Conservation (phyloP, 495 filamentous ascomycete species). For the Amphirosellinia nigrospora region DNA sequence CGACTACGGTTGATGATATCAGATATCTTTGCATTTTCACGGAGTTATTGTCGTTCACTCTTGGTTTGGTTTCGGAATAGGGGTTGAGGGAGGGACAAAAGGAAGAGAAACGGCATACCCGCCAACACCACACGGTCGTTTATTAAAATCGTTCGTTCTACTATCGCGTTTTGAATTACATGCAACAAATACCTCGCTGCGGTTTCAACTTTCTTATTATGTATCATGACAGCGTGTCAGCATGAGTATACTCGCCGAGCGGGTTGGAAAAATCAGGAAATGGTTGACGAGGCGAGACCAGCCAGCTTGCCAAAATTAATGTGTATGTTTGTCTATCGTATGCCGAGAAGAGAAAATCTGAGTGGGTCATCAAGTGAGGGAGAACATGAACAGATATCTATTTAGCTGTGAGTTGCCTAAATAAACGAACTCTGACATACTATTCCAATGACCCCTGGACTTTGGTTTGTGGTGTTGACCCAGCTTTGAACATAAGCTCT, state of each 20-base stretch:
- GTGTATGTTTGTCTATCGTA: conserved; percentile 2
- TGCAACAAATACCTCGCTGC: conserved; percentile 44
- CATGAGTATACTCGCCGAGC: conserved; percentile 6
- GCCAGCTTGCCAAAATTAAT: background rate
- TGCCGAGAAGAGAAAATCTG: background rate
- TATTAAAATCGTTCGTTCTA: conserved; percentile 25
- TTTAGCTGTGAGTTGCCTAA: background rate
- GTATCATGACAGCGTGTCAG: background rate
- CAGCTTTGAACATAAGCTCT: background rate
- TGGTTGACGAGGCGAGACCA: background rate
- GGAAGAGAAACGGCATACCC: conserved; percentile 29
- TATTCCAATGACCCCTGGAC: background rate
- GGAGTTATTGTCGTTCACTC: conserved; percentile 30
- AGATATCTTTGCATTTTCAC: conserved; percentile 39
- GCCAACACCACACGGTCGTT: conserved; percentile 39
- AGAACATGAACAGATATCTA: background rate
- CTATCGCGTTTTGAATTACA: conserved; percentile 26
- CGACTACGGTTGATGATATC: conserved; percentile 8
- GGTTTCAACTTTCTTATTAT: conserved; percentile 28
- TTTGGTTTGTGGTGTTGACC: background rate
- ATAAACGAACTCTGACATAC: conserved; percentile 1
- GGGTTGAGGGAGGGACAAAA: conserved; percentile 35
- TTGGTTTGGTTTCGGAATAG: conserved; percentile 27
- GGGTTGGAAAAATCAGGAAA: background rate
- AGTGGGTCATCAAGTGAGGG: too few relatives aligned